These are phyloP conservation scores for Daldinia decipiens DNA, from an alignment of 495 filamentous ascomycete species.

Conservation along the genomic window DNA sequence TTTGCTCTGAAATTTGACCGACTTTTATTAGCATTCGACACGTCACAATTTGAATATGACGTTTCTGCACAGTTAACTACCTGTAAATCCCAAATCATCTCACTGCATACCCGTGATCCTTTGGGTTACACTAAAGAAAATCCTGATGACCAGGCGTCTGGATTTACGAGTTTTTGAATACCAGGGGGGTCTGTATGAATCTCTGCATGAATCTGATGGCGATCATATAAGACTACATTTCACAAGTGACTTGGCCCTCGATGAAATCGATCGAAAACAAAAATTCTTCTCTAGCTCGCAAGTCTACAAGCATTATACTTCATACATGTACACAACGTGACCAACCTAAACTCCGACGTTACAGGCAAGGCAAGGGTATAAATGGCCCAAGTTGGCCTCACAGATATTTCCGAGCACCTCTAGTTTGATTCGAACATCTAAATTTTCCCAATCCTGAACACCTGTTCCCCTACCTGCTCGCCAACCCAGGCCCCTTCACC, in stretches of 20 bases:
- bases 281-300: slow-evolving; percentile 7
- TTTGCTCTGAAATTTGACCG: not conserved
- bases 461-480: slow-evolving; percentile 34
- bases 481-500: slow-evolving; percentile 24
- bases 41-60: slow-evolving; percentile 1
- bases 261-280: not conserved
- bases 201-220: too few relatives aligned
- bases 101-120: not conserved
- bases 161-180: not conserved
- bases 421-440: slow-evolving; percentile 33
- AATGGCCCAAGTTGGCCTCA: slow-evolving; percentile 31
- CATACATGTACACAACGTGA: slow-evolving; percentile 23
- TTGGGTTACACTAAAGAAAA: slow-evolving; percentile 1
- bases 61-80: not conserved
- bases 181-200: too few relatives aligned
- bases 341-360: slow-evolving; percentile 40
- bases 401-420: slow-evolving; percentile 27
- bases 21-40: not conserved
- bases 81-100: slow-evolving; percentile 4
- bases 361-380: slow-evolving; percentile 32
- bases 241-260: not conserved
- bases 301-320: slow-evolving; percentile 15
- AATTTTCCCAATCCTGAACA: slow-evolving; percentile 40
- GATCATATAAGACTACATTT: not conserved
- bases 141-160: not conserved